phyloP scores from a whole-genome alignment of 495 filamentous ascomycete species.

The Aspergillus olivimuriae region DNA sequence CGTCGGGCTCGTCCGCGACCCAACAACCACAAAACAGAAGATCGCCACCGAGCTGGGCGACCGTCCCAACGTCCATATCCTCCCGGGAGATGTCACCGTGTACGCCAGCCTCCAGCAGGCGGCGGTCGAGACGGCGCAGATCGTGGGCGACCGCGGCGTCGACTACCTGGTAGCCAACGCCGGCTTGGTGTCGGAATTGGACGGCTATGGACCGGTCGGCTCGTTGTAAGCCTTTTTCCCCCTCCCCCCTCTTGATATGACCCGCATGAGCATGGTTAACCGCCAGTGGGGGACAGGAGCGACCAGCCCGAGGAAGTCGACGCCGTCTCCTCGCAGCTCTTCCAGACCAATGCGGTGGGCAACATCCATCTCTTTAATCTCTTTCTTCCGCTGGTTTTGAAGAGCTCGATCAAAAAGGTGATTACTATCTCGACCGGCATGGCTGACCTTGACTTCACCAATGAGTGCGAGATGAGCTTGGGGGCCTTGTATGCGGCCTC shows the following conservation, averaged over 20 bases:
- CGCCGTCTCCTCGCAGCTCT: too few relatives aligned
- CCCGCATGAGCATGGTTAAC: too few relatives aligned
- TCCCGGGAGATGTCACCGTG: conserved; percentile 38
- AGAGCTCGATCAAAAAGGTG: conserved; percentile 42
- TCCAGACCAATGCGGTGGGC: too few relatives aligned
- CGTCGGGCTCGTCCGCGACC: conserved; percentile 39
- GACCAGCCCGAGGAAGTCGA: conserved; percentile 13
- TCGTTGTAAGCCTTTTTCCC: too few relatives aligned
- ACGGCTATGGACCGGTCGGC: too few relatives aligned
- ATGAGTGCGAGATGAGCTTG: conserved; percentile 19
- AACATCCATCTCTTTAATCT: too few relatives aligned
- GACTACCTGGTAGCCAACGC: conserved; percentile 42
- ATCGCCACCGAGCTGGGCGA: conserved; percentile 21
- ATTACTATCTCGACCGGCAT: conserved; percentile 39
- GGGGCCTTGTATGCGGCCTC: conserved; percentile 25
- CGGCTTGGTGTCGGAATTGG: too few relatives aligned
- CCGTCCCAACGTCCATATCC: conserved; percentile 35
- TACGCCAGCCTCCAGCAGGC: conserved; percentile 37
- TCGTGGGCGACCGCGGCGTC: conserved; percentile 37
- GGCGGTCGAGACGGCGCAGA: conserved; percentile 28
- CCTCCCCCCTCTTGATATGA: too few relatives aligned
- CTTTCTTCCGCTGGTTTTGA: conserved; percentile 38
- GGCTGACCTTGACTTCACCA: conserved; percentile 36
- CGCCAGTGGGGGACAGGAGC: conserved; percentile 8
- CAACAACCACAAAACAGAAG: conserved; percentile 25